A percentile compares a stretch with the other conserved stretches of the same genome.
phyloP scores from a whole-genome alignment of 148 eudicot species.

The Pharnaceum exiguum region DNA sequence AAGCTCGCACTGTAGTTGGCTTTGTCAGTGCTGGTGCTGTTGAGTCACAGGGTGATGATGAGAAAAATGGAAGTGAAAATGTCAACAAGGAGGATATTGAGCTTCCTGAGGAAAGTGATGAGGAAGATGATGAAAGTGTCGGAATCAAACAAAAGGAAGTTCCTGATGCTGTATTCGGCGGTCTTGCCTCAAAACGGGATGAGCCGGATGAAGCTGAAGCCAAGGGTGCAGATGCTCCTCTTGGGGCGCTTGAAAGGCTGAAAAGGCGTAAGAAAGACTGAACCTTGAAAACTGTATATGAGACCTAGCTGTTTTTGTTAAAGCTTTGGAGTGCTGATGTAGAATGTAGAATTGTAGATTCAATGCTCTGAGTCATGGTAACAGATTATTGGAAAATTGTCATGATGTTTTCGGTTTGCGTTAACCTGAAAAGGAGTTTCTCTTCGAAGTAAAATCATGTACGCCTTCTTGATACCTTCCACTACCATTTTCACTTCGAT shows the following conservation, averaged over 20 bases:
- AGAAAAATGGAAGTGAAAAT: slow-evolving; percentile 8
- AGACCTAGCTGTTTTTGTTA: neutral
- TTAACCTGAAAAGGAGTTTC: too few species aligned
- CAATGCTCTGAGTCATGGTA: too few species aligned
- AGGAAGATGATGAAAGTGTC: slow-evolving; percentile 51
- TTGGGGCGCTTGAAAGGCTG: slow-evolving; percentile 79
- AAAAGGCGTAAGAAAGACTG: slow-evolving; percentile 48
- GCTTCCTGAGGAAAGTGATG: slow-evolving; percentile 73
- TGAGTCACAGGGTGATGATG: slow-evolving; percentile 36
- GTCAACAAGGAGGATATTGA: slow-evolving; percentile 78
- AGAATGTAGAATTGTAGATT: too few species aligned
- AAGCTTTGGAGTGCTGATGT: neutral
- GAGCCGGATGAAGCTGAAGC: slow-evolving; percentile 31
- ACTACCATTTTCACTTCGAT: too few species aligned
- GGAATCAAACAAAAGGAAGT: slow-evolving; percentile 78
- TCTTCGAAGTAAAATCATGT: too few species aligned
- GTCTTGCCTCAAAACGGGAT: slow-evolving; percentile 62
- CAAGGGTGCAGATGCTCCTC: slow-evolving; percentile 38
- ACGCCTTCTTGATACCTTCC: too few species aligned
- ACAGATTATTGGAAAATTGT: too few species aligned
- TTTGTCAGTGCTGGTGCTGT: slow-evolving; percentile 91
- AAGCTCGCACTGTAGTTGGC: slow-evolving; percentile 44
- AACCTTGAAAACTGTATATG: too few species aligned
- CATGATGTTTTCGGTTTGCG: too few species aligned
- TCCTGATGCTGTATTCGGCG: slow-evolving; percentile 84